Conservation (phyloP, 257 asterid species). For the Petunia secreta region DNA sequence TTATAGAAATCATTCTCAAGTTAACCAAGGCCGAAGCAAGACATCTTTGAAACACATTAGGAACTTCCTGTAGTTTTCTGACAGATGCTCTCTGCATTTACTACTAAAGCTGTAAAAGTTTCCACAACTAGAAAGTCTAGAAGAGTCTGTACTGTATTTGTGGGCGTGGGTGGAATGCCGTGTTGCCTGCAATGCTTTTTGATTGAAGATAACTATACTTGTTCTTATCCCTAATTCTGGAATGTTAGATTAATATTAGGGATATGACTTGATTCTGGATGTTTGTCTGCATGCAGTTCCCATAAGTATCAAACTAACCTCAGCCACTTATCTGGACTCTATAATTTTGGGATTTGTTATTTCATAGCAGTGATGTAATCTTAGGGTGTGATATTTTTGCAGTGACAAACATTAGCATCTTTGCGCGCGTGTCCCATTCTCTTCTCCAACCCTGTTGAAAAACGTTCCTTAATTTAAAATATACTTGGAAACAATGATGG, state of each 20-base stretch:
- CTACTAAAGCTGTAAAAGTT: too few species aligned
- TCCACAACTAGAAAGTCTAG: too few species aligned
- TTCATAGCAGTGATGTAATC: neutral
- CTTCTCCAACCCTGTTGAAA: constrained; percentile 78
- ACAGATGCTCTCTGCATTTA: neutral
- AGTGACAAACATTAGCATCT: constrained; percentile 46
- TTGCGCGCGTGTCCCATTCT: constrained; percentile 98
- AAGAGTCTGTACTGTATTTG: neutral
- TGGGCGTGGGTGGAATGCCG: neutral
- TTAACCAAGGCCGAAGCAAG: neutral
- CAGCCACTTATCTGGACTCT: neutral
- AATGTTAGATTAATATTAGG: neutral
- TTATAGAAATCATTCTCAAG: neutral
- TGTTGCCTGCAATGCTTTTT: neutral
- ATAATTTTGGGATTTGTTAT: neutral
- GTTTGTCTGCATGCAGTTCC: neutral
- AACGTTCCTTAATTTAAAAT: neutral
- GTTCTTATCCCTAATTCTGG: neutral
- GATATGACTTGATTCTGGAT: neutral
- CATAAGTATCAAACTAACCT: neutral
- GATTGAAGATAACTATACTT: neutral
- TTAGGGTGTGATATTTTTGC: constrained; percentile 28
- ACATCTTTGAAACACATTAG: neutral
- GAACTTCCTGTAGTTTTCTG: neutral
- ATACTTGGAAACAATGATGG: constrained; percentile 45